A percentile compares a stretch with the other conserved stretches of the same genome.
Conservation (phyloP, 2,329 filamentous ascomycete species). For the Shiraia bambusicola region DNA sequence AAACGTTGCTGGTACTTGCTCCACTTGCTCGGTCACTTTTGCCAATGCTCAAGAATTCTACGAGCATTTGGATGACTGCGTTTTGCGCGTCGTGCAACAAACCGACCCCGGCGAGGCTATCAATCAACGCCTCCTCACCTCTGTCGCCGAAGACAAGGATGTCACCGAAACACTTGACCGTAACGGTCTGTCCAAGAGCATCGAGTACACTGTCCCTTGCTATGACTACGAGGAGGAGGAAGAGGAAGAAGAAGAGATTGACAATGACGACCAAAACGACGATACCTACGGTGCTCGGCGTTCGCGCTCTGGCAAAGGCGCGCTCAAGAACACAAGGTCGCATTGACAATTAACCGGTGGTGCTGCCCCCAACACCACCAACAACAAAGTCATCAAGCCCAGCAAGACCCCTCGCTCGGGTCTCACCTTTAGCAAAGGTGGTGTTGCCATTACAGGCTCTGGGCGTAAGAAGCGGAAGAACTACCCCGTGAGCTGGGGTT, state of each 20-base stretch:
- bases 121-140: constrained; percentile 46
- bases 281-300: constrained; percentile 54
- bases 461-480: constrained; percentile 90
- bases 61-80: constrained; percentile 81
- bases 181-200: constrained; percentile 46
- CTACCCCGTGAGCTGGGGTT: constrained; percentile 93
- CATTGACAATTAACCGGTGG: constrained; percentile 51
- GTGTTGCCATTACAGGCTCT: constrained; percentile 58
- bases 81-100: constrained; percentile 60
- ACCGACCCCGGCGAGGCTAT: constrained; percentile 47
- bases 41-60: constrained; percentile 93
- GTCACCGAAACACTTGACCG: constrained; percentile 44
- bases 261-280: constrained; percentile 55
- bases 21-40: constrained; percentile 85
- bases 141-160: constrained; percentile 44
- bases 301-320: constrained; percentile 51
- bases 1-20: constrained; percentile 77
- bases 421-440: constrained; percentile 76
- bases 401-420: constrained; percentile 52
- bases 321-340: constrained; percentile 55
- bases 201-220: constrained; percentile 46
- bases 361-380: constrained; percentile 23
- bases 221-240: constrained; percentile 61
- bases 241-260: constrained; percentile 58
- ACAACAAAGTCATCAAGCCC: constrained; percentile 44